Evolutionary conservation across 352 stramenopile species (phyloP).

Genomic region (Globisporangium camurandrum): DNA sequence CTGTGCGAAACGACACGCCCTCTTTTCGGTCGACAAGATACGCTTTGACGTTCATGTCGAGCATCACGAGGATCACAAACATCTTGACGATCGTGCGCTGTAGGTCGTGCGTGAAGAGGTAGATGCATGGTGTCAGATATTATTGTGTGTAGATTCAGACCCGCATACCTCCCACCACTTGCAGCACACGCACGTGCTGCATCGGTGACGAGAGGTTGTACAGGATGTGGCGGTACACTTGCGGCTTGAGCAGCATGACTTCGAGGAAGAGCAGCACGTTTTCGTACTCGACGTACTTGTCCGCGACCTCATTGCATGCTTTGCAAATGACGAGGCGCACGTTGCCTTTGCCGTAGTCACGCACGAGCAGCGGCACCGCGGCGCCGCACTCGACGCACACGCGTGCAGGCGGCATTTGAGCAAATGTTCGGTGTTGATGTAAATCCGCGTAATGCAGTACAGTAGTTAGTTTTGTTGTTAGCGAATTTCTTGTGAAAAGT

Average conservation of each 20-base stretch:
- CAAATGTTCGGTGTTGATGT: neutral
- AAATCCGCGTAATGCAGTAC: too few species aligned
- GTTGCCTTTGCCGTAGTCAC: slow-evolving; percentile 84
- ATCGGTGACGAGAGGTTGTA: slow-evolving; percentile 62
- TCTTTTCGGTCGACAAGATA: slow-evolving; percentile 65
- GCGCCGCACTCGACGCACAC: slow-evolving; percentile 80
- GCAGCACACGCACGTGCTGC: slow-evolving; percentile 17
- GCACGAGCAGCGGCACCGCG: slow-evolving; percentile 50
- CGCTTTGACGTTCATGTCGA: slow-evolving; percentile 84
- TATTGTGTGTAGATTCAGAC: neutral
- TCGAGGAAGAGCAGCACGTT: slow-evolving; percentile 80
- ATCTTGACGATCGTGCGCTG: slow-evolving; percentile 62
- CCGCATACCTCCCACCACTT: too few species aligned
- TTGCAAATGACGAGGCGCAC: slow-evolving; percentile 67
- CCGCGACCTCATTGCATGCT: slow-evolving; percentile 60
- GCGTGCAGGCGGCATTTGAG: slow-evolving; percentile 7
- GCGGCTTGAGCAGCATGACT: slow-evolving; percentile 75
- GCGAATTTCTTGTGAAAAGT: neutral
- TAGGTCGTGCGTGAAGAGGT: neutral
- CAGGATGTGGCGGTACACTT: slow-evolving; percentile 82
- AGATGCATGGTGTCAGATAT: neutral
- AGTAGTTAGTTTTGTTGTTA: too few species aligned
- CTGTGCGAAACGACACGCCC: slow-evolving; percentile 45
- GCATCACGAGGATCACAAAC: slow-evolving; percentile 70
- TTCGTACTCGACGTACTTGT: slow-evolving; percentile 88